Conservation (phyloP, 2,329 filamentous ascomycete genomes). For the Polychaeton citri region DNA sequence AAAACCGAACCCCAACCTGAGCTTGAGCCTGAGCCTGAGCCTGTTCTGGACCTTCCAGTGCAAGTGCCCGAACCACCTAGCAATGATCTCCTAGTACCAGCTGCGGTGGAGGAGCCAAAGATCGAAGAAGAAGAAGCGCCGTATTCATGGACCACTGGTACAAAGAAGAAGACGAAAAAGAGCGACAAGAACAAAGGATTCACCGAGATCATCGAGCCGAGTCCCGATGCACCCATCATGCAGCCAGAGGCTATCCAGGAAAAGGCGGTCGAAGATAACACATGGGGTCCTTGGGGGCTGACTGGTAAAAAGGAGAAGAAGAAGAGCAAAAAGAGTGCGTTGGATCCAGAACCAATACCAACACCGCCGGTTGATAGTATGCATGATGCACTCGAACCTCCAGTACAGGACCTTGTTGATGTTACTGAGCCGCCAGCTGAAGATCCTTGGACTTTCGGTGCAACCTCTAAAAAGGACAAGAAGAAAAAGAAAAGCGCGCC, state of each 20-base stretch:
- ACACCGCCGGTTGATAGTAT: constrained; percentile 26
- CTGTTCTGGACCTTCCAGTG: constrained; percentile 7
- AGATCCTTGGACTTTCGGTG: constrained; percentile 15
- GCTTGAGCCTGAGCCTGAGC: constrained; percentile 11
- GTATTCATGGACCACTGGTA: constrained; percentile 43
- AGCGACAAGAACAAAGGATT: constrained; percentile 29
- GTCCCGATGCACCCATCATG: constrained; percentile 24
- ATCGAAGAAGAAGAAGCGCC: constrained; percentile 39
- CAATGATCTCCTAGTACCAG: constrained; percentile 27
- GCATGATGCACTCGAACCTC: not conserved
- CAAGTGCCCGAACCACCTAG: constrained; percentile 5
- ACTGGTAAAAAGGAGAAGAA: constrained; percentile 42
- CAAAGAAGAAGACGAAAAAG: constrained; percentile 38
- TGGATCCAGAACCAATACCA: constrained; percentile 23
- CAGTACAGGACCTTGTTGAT: constrained; percentile 8
- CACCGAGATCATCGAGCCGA: constrained; percentile 22
- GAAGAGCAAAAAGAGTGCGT: constrained; percentile 35
- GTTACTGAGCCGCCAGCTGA: constrained; percentile 10
- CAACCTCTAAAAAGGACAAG: constrained; percentile 32
- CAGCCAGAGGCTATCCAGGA: constrained; percentile 27
- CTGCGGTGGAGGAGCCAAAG: constrained; percentile 37
- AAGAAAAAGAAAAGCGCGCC: constrained; percentile 30
- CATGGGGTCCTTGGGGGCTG: constrained; percentile 18
- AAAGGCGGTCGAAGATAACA: constrained; percentile 22
- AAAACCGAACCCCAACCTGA: constrained; percentile 7